Evolutionary conservation across 768 basidiomycete genomes (phyloP).

Genomic region (Roridomyces roridus): DNA sequence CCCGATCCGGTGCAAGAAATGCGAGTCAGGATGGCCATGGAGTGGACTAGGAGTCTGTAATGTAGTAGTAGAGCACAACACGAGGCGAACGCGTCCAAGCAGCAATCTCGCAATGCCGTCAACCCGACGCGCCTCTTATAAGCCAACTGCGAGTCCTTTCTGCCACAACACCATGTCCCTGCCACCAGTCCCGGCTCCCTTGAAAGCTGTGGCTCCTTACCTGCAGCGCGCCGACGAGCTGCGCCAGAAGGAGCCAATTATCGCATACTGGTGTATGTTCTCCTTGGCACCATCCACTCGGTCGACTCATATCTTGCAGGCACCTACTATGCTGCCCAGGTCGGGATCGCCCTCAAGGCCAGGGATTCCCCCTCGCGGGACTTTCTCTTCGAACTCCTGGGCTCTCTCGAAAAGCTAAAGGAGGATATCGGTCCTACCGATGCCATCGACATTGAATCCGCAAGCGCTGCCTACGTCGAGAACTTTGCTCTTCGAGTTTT

Average conservation of each 20-base stretch:
- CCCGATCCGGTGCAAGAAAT: too few species aligned
- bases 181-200: slow-evolving; percentile 28
- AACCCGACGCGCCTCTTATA: background rate
- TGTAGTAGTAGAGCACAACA: background rate
- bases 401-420: slow-evolving; percentile 83
- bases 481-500: slow-evolving; percentile 96
- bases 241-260: slow-evolving; percentile 78
- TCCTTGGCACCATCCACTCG: background rate
- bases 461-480: slow-evolving; percentile 89
- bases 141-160: background rate
- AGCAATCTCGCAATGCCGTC: slow-evolving; percentile 35
- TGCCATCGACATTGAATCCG: slow-evolving; percentile 81
- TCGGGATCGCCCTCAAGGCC: slow-evolving; percentile 78
- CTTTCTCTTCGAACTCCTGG: slow-evolving; percentile 77
- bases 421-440: slow-evolving; percentile 74
- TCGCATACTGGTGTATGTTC: slow-evolving; percentile 93
- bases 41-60: background rate
- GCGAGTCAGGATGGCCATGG: too few species aligned
- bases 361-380: slow-evolving; percentile 68
- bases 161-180: slow-evolving; percentile 15
- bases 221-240: slow-evolving; percentile 93
- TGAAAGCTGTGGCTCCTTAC: slow-evolving; percentile 77
- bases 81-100: slow-evolving; percentile 47
- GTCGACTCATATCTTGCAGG: slow-evolving; percentile 49
- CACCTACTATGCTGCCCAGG: slow-evolving; percentile 90